Evolutionary conservation across 257 asterid genomes (phyloP).

Genomic region (Petunia secreta): DNA sequence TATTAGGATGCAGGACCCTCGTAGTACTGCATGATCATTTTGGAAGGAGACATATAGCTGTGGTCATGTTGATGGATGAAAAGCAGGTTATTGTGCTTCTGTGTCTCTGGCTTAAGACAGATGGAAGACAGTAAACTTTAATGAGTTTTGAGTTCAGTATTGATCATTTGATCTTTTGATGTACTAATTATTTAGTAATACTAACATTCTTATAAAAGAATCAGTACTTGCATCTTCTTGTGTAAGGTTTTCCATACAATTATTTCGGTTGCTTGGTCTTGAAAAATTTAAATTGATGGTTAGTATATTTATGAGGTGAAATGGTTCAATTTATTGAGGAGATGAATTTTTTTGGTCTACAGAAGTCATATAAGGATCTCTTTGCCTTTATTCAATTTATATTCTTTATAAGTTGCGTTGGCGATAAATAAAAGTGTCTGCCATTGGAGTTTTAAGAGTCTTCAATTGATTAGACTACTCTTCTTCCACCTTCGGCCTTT

Average conservation of each 20-base stretch:
- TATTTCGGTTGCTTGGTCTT: slow-evolving; percentile 1
- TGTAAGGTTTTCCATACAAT: neutral
- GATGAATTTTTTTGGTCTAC: neutral
- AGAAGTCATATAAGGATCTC: neutral
- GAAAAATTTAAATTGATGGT: neutral
- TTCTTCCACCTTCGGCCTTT: neutral
- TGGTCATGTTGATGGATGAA: neutral
- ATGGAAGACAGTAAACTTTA: neutral
- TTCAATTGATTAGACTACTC: neutral
- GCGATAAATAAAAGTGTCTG: neutral
- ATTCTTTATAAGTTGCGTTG: neutral
- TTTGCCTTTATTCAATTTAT: neutral
- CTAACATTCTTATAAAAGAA: neutral
- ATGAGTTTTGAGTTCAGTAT: neutral
- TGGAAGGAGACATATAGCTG: neutral
- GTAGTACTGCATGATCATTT: neutral
- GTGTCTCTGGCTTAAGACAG: neutral
- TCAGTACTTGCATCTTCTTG: neutral
- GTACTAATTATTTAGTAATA: neutral
- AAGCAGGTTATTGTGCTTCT: neutral
- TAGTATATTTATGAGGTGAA: slow-evolving; percentile 21
- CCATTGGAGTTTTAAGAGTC: neutral
- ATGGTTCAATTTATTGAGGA: neutral
- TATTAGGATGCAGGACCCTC: too few species aligned
- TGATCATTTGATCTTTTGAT: slow-evolving; percentile 13